Conservation (phyloP, 1,284 basidiomycete species). For the Trichosporon sp. region DNA sequence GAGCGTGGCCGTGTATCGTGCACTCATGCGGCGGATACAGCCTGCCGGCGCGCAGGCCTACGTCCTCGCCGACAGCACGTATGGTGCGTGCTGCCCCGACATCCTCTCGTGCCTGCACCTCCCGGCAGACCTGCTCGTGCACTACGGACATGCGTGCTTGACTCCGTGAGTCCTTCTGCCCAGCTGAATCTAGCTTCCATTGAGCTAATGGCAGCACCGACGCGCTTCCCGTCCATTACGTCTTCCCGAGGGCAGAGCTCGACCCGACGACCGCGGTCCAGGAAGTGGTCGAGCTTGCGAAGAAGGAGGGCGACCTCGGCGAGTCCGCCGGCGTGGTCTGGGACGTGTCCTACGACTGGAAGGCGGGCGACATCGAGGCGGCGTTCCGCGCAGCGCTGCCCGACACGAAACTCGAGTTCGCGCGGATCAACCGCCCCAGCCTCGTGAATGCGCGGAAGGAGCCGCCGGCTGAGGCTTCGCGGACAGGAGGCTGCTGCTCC, state of each 20-base stretch:
- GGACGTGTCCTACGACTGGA: constrained; percentile 77
- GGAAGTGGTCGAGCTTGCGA: constrained; percentile 24
- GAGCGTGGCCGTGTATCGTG: constrained; percentile 79
- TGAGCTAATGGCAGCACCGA: constrained; percentile 37
- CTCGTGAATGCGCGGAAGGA: background rate
- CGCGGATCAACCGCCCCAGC: constrained; percentile 30
- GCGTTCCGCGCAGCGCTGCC: constrained; percentile 25
- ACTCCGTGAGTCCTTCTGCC: constrained; percentile 51
- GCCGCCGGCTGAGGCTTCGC: background rate
- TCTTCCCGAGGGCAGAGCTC: constrained; percentile 44
- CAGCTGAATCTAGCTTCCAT: background rate
- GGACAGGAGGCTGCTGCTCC: background rate
- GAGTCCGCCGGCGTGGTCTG: constrained; percentile 56
- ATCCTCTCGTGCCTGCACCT: constrained; percentile 93
- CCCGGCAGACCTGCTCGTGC: constrained; percentile 84
- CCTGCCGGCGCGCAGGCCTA: constrained; percentile 59
- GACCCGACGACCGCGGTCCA: constrained; percentile 31
- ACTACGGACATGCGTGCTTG: constrained; percentile 96
- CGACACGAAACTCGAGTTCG: constrained; percentile 26
- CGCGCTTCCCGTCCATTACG: constrained; percentile 49
- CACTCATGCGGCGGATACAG: constrained; percentile 59
- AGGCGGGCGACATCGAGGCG: constrained; percentile 27
- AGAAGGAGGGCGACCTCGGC: constrained; percentile 23
- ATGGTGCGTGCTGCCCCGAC: constrained; percentile 96
- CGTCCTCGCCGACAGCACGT: constrained; percentile 92